Evolutionary conservation across 352 stramenopile species (phyloP), one percentile per base, ranked within the genome.

Genomic region (Phytophthora capsici): DNA sequence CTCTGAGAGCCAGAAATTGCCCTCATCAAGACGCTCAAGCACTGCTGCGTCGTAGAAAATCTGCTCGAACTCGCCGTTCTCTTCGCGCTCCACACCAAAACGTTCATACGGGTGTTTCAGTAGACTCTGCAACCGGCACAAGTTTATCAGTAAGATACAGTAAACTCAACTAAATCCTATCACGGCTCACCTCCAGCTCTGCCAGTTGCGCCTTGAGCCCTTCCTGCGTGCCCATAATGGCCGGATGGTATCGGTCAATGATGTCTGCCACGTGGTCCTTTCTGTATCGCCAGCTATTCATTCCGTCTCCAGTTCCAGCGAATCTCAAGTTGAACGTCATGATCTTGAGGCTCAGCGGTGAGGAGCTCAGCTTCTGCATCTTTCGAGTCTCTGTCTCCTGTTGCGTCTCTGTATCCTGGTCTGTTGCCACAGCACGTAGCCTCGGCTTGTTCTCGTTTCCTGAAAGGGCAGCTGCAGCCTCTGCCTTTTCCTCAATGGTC

Each of bases 261-360:
- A 93, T 76, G 36, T 93, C 80, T 2, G 80, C 79, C 37, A 93
- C 73, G 55, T 93, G 80, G 43, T 89, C 78, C 57, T 93, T 91
- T 47, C 82, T 80, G 56, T 79, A 90, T 5, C 66, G 55, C 82
- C 84, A 93, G 61, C 80, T 79, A 68, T 91, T 90, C 49, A 55
- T 69, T 13, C 82, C 84, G 58, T 93, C 84, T 36, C 71, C 82
- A 3, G 65, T 84, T 17, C 82, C 79, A 2, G 80, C 84, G 56
- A 89, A 93, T 46, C 84, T 79, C 60, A 93, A 53, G 71, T 93
- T 93, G 66, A 93, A 93, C n/a, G 84, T 93, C 84, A 93, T 93
- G 58, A 93, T 66, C 51, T 89, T 88, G 56, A 95, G 66, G 43
- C 68, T 82, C 46, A 83, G 50, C 14, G 82, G 75, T 36, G 77